Evolutionary conservation across 768 basidiomycete species (phyloP).

Genomic region (Ramaria rubella): DNA sequence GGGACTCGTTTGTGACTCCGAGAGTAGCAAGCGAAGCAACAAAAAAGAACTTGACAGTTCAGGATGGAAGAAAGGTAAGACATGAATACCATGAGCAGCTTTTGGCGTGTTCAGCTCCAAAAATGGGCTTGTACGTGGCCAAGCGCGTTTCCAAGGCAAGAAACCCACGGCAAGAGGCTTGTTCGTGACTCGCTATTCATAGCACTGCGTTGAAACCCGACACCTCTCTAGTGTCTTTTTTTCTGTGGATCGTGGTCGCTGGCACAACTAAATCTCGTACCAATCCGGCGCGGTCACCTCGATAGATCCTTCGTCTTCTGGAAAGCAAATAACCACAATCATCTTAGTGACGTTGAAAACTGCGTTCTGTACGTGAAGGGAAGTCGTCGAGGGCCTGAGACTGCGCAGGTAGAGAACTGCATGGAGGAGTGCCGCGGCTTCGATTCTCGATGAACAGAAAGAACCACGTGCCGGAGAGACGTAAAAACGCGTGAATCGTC

Average conservation of each 20-base stretch:
- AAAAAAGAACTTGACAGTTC: background rate
- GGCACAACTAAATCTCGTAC: background rate
- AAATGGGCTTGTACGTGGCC: background rate
- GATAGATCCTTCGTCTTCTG: background rate
- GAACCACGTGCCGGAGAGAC: constrained; percentile 1
- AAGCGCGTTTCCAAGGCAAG: background rate
- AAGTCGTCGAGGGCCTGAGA: background rate
- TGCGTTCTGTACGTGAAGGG: background rate
- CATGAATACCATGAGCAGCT: background rate
- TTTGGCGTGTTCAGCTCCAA: background rate
- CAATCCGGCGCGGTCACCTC: background rate
- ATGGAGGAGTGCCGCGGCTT: background rate
- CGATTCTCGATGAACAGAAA: background rate
- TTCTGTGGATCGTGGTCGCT: background rate
- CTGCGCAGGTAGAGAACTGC: background rate
- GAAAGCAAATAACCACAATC: background rate
- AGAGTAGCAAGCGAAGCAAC: background rate
- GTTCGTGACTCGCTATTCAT: background rate
- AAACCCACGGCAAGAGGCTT: background rate
- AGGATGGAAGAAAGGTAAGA: background rate
- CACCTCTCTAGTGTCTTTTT: background rate
- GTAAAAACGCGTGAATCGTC: background rate
- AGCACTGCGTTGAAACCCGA: constrained; percentile 5
- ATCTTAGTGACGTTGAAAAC: background rate
- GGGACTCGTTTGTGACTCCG: background rate